Evolutionary conservation across 371 early-diverging fungal genomes (phyloP), one percentile per base, ranked within the genome.

Genomic region (Apophysomyces sp.): DNA sequence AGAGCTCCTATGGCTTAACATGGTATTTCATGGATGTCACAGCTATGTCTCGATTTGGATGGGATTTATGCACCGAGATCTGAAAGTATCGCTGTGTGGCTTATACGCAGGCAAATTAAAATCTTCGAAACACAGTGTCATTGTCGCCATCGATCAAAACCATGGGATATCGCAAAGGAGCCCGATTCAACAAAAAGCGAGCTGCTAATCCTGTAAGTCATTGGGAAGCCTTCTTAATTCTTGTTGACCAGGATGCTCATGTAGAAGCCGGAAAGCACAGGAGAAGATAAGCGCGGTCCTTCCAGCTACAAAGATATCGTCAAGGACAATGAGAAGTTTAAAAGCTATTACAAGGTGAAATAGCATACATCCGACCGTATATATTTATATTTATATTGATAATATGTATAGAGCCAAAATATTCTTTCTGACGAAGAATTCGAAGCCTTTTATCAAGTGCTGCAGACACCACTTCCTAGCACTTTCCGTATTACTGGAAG

Each of bases 401-500:
- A 12, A 30, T 27, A 62, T 15, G 49, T 11, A 52, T 66, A 80
- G 78, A 52, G 62, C n/a, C 97, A 97, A 72, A 76, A 86, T 58
- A 78, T 97, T 32, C 68, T 97, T 31, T 71, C 88, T 15, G 92
- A 89, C 12, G 91, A 90, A 41, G 98, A 97, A 73, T 96, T 90
- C 83, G 85, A 86, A 4, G 58, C 62, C 51, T 90, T 94, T 63
- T 84, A 89, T 68, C 74, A 80, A 28, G 58, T 71, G 6, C 78
- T 93, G 68, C 77, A 86, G 69, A 79, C 72, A 30, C 75, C 82
- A 26, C 82, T 98, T 49, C 99, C 99, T 8, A 90, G 91, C 34
- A 90, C 93, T 30, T 98, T 96, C 75, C 86, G 99, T 60, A 89
- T 98, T 66, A 94, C 97, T 1, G 97, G 95, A 18, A 92, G 90